Evolutionary conservation across 164 flowering plant species (phyloP), one percentile per base, ranked within the genome.

Genomic region (Chloranthus sessilifolius): DNA sequence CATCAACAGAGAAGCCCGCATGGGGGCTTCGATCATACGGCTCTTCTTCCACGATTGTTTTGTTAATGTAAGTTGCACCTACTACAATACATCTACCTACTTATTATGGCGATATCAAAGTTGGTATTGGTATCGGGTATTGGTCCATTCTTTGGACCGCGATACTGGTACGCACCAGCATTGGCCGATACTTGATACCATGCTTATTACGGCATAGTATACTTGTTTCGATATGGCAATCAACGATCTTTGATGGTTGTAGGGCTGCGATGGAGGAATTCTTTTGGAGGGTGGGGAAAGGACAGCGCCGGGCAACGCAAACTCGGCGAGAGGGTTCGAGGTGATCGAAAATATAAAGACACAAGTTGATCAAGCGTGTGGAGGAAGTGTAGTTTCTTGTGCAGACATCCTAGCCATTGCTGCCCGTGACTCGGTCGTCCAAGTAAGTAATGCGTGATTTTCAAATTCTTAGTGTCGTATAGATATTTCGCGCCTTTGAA

Each of bases 21-120:
- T 72, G 70, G 76, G 70, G 0, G 72, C 76, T 1, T 72, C 72
- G 5, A 27, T 72, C 22, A 50, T 73, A 6, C 74, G 74, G 3
- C 60, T 73, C 16, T 67, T 69, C 47, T 73, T 73, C 60, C 77
- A 69, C 23, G 78, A 73, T 23, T 73, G 78, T 52, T 73, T 73
- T 30, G 71, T 64, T 37, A 58, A 47, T 34, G 68, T 58, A 28
- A 52, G 38, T 29, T 27, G 21, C 15, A 30, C 26, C 15, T n/a
- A 8, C 29, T n/a, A n/a, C n/a, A 16, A 29, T 17, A 23, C n/a
- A n/a, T n/a, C n/a, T n/a, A n/a, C n/a, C n/a, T n/a, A n/a, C n/a
- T n/a, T n/a, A n/a, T n/a, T n/a, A n/a, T n/a, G n/a, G n/a, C n/a
- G n/a, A n/a, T n/a, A n/a, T n/a, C n/a, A n/a, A n/a, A n/a, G n/a